Evolutionary conservation across 1,139 yeast species (phyloP), one percentile per base, ranked within the genome.

Genomic region (Magnusiomyces ingens): DNA sequence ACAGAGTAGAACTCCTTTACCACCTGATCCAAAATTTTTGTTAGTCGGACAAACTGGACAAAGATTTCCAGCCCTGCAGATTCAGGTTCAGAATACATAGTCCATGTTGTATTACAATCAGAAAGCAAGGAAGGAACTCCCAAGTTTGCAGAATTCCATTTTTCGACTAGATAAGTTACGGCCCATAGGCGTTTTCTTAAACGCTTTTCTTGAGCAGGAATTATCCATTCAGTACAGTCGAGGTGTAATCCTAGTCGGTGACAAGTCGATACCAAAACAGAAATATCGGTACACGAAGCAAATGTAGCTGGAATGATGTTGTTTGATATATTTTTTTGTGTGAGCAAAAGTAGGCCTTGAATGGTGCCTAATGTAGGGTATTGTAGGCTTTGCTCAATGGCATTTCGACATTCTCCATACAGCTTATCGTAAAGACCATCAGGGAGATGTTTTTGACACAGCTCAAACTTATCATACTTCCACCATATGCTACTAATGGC

Each of bases 351-450:
- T 50, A 73, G 66, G 45, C 74, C 75, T 46, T 76, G 75, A 68
- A 72, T 71, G 19, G 81, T 71, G 46, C 71, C 70, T 42, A 76
- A 62, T 49, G 74, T 71, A 21, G 79, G 73, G 41, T 66, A 67
- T 38, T 61, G 58, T 36, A 66, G 55, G 42, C 70, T 71, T 11
- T 70, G 62, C 19, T 69, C 68, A 5, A 69, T 63, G 2, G 68
- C 64, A n/a, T 59, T 57, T 3, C 60, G 58, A 49, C 71, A 66
- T 50, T 67, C 66, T 8, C 59, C 59, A 61, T 66, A 70, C 13
- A 70, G 57, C 35, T 64, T 62, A 19, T 59, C 60, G 13, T 64
- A 60, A 36, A 70, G 58, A 21, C 63, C 62, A 15, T 60, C 57
- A 1, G 72, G 72, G 55, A 69, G 65, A 3, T 62, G 60, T 50